These are phyloP conservation scores for Atkinsonella hypoxylon DNA, from an alignment of 2,329 filamentous ascomycete genomes.

Conservation along the genomic window DNA sequence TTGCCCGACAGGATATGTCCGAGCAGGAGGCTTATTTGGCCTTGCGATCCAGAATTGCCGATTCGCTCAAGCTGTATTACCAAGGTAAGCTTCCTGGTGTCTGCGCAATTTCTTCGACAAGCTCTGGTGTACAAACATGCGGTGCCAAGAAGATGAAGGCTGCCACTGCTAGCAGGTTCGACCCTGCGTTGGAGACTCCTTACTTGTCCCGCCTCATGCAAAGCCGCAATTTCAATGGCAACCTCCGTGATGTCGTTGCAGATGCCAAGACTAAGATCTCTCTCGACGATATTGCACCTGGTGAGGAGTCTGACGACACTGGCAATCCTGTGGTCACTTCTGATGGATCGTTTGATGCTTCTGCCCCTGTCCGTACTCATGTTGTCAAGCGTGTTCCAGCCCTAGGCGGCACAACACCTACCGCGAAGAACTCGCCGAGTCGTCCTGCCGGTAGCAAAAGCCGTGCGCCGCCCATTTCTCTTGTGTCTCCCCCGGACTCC, in stretches of 20 bases:
- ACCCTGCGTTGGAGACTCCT: constrained; percentile 47
- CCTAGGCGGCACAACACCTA: constrained; percentile 38
- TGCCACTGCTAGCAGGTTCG: constrained; percentile 23
- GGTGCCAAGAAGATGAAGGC: neutral
- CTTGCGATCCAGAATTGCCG: constrained; percentile 40
- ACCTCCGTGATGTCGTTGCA: constrained; percentile 45
- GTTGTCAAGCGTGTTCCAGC: constrained; percentile 47
- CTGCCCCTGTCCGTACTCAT: constrained; percentile 20
- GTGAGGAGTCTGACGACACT: constrained; percentile 40
- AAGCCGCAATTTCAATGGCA: constrained; percentile 46
- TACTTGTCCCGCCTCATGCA: constrained; percentile 56
- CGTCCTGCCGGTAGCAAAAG: constrained; percentile 49
- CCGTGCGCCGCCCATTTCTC: constrained; percentile 26
- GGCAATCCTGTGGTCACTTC: constrained; percentile 10
- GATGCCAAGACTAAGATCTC: constrained; percentile 46
- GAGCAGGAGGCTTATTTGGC: constrained; percentile 40
- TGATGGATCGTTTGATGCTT: constrained; percentile 6
- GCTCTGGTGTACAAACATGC: constrained; percentile 9
- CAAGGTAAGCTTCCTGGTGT: constrained; percentile 40
- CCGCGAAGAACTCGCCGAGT: constrained; percentile 27
- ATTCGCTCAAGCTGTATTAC: constrained; percentile 39
- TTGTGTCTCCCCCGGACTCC: constrained; percentile 24
- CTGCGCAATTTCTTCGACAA: constrained; percentile 29
- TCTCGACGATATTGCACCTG: constrained; percentile 36
- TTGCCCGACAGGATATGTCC: constrained; percentile 32